These are phyloP conservation scores for Leccinum arenicola DNA, from an alignment of 768 basidiomycete species.

Conservation along the genomic window DNA sequence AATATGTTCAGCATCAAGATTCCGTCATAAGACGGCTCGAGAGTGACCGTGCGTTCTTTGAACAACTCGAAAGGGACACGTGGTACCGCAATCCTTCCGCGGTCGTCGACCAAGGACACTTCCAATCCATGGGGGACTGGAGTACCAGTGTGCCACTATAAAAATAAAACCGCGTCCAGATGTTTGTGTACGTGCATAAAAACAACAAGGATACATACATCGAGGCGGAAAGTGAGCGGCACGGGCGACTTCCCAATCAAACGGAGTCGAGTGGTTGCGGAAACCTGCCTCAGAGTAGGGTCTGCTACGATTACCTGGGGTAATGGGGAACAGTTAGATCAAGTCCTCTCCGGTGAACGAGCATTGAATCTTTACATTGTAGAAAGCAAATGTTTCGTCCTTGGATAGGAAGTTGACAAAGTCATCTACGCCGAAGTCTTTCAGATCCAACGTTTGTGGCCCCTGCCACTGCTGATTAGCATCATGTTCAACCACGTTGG, in stretches of 20 bases:
- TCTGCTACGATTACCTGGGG: conserved; percentile 9
- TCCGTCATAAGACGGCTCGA: too few species aligned
- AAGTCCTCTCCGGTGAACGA: background rate
- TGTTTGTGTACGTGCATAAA: background rate
- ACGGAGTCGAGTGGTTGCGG: conserved; percentile 10
- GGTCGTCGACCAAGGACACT: conserved; percentile 8
- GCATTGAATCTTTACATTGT: background rate
- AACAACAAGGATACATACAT: background rate
- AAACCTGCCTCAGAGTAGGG: conserved; percentile 7
- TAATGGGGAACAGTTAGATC: background rate
- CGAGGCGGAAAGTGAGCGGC: conserved; percentile 1
- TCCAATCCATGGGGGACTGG: background rate
- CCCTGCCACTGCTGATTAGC: background rate
- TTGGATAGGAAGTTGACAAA: background rate
- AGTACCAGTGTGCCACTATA: conserved; percentile 4
- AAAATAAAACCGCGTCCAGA: background rate
- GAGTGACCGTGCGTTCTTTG: too few species aligned
- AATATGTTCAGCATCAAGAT: too few species aligned
- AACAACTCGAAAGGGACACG: too few species aligned
- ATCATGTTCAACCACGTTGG: conserved; percentile 2
- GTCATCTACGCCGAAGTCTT: background rate
- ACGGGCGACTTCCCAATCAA: background rate
- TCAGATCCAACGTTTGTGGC: background rate
- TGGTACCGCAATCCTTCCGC: too few species aligned
- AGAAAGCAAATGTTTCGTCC: conserved; percentile 1